phyloP scores from a whole-genome alignment of 2,329 filamentous ascomycete species.

The Talaromyces sp. region DNA sequence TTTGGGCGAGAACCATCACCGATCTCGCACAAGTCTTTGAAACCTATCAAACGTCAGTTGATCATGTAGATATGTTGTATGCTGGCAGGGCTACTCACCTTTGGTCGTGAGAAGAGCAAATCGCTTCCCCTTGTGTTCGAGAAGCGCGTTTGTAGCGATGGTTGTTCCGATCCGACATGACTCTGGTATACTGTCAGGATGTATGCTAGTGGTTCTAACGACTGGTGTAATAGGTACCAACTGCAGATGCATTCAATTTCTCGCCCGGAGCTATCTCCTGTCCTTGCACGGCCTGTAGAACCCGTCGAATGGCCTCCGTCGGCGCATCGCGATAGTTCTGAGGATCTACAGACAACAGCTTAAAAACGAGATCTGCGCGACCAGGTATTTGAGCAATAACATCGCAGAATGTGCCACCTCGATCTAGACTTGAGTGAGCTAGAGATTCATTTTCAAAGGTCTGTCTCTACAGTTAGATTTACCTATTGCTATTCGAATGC shows the following conservation, averaged over 20 bases:
- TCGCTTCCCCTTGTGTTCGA: conserved; percentile 80
- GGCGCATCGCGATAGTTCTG: conserved; percentile 47
- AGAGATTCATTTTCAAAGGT: not conserved
- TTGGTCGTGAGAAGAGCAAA: conserved; percentile 81
- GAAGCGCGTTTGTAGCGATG: conserved; percentile 82
- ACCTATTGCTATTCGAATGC: not conserved
- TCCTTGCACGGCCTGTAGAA: conserved; percentile 48
- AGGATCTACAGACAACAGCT: conserved; percentile 31
- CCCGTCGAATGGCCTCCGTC: conserved; percentile 78
- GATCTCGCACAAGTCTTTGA: conserved; percentile 76
- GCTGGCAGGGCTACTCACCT: not conserved
- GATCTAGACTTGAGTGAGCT: conserved; percentile 15
- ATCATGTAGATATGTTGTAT: too few species aligned
- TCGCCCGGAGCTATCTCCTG: conserved; percentile 21
- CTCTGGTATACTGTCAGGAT: not conserved
- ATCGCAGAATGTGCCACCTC: conserved; percentile 33
- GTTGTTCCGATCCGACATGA: conserved; percentile 80
- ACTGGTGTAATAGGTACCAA: conserved; percentile 1
- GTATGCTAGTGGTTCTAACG: not conserved
- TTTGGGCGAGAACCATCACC: conserved; percentile 82
- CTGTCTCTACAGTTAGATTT: not conserved
- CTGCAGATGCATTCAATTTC: conserved; percentile 15
- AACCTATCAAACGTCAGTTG: conserved; percentile 43
- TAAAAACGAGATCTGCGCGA: conserved; percentile 27
- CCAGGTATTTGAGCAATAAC: conserved; percentile 26